These are phyloP conservation scores for Neofusicoccum sp. DNA, from an alignment of 2,329 filamentous ascomycete genomes.

Conservation along the genomic window DNA sequence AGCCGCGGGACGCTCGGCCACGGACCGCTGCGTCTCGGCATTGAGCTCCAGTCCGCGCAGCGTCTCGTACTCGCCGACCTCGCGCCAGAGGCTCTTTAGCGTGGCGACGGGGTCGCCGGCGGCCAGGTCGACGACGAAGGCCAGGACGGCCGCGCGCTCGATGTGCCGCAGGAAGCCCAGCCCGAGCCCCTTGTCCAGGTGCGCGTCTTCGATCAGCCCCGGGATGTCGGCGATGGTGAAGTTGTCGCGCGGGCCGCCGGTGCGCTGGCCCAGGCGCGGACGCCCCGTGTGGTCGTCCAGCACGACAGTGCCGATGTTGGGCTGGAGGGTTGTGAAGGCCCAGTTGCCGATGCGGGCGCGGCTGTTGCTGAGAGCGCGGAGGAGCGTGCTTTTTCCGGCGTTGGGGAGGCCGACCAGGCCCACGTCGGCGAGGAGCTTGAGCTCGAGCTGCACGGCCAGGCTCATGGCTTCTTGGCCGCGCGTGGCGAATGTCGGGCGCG, in stretches of 20 bases:
- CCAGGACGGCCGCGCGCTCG: conserved; percentile 87
- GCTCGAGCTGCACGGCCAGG: conserved; percentile 81
- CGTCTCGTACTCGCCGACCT: conserved; percentile 86
- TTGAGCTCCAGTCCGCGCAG: conserved; percentile 73
- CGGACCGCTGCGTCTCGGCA: conserved; percentile 65
- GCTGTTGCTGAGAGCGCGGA: conserved; percentile 85
- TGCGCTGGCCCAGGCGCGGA: conserved; percentile 56
- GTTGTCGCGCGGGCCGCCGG: conserved; percentile 64
- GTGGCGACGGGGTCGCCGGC: conserved; percentile 78
- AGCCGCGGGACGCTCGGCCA: conserved; percentile 32
- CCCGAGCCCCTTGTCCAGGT: conserved; percentile 87
- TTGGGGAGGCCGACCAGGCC: conserved; percentile 94
- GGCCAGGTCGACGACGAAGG: conserved; percentile 87
- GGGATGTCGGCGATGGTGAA: conserved; percentile 97
- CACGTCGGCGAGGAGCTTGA: conserved; percentile 94
- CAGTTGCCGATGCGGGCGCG: conserved; percentile 88
- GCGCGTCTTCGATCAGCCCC: conserved; percentile 87
- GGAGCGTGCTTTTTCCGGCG: conserved; percentile 90
- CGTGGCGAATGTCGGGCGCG: conserved; percentile 84
- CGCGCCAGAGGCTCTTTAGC: conserved; percentile 82
- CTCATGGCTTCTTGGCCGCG: conserved; percentile 79
- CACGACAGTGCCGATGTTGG: conserved; percentile 94
- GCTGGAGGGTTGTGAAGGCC: conserved; percentile 95
- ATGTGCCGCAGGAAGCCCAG: conserved; percentile 92
- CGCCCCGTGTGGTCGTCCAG: conserved; percentile 84